phyloP scores from a whole-genome alignment of 2,329 filamentous ascomycete genomes.

The Alternaria sp. region DNA sequence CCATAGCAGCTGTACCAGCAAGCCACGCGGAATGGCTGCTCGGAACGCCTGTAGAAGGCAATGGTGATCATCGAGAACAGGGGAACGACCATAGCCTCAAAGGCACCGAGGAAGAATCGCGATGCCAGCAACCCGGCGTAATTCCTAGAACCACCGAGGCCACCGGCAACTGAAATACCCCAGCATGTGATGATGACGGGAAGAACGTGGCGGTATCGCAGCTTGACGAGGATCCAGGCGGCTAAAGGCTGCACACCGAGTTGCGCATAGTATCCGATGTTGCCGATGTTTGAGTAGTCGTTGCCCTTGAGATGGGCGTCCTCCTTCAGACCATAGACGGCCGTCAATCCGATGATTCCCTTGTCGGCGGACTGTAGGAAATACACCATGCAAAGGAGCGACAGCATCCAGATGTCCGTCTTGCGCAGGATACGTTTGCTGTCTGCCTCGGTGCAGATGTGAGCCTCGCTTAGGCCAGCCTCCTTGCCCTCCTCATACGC shows the following conservation, averaged over 20 bases:
- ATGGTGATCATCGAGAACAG: conserved; percentile 37
- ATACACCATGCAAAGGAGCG: conserved; percentile 33
- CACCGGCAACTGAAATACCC: conserved; percentile 49
- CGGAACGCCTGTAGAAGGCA: conserved; percentile 30
- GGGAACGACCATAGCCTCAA: conserved; percentile 35
- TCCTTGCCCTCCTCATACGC: conserved; percentile 29
- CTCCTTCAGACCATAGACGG: conserved; percentile 59
- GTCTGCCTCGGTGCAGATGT: conserved; percentile 29
- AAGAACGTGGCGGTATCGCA: conserved; percentile 36
- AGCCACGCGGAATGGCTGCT: conserved; percentile 25
- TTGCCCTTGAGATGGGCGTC: conserved; percentile 49
- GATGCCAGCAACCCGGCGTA: conserved; percentile 30
- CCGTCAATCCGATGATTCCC: conserved; percentile 55
- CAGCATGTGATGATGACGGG: conserved; percentile 53
- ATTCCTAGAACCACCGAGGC: conserved; percentile 25
- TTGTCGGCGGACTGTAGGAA: conserved; percentile 56
- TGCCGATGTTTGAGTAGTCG: conserved; percentile 57
- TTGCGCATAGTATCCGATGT: conserved; percentile 59
- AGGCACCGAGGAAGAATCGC: conserved; percentile 32
- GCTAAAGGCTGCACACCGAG: conserved; percentile 60
- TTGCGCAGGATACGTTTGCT: conserved; percentile 31
- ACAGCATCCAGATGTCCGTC: conserved; percentile 31
- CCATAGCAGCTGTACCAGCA: conserved; percentile 74
- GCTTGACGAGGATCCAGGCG: conserved; percentile 57
- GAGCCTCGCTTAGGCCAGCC: conserved; percentile 17